Percentiles rank a stretch among this genome's conserved stretches.
Conservation (phyloP, 306 rosid genomes). For the Casuarina equisetifolia region DNA sequence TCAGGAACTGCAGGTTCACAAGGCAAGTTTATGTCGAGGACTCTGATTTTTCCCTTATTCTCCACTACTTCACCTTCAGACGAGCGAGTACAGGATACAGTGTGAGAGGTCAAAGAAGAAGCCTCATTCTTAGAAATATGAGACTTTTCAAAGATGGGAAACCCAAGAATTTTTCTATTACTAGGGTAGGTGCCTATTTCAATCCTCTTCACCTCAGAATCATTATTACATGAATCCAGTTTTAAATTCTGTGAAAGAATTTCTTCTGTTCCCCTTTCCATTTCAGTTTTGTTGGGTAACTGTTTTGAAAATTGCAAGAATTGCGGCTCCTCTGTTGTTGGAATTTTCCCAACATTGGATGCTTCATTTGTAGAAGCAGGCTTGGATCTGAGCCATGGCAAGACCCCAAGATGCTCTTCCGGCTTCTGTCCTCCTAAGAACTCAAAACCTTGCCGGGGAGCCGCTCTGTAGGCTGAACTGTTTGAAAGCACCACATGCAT, state of each 20-base stretch:
- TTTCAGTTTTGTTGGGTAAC: slow-evolving; percentile 41
- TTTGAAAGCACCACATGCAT: slow-evolving; percentile 63
- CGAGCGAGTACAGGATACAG: slow-evolving; percentile 35
- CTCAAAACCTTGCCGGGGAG: slow-evolving; percentile 37
- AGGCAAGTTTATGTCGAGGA: slow-evolving; percentile 83
- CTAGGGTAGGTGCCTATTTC: slow-evolving; percentile 46
- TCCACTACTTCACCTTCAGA: slow-evolving; percentile 38
- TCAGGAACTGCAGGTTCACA: slow-evolving; percentile 59
- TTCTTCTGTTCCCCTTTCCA: slow-evolving; percentile 39
- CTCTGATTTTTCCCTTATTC: slow-evolving; percentile 37
- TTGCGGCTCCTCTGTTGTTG: slow-evolving; percentile 40
- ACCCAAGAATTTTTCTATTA: slow-evolving; percentile 59
- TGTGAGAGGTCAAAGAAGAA: slow-evolving; percentile 39
- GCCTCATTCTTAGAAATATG: slow-evolving; percentile 53
- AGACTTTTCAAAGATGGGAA: slow-evolving; percentile 61
- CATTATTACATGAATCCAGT: slow-evolving; percentile 46
- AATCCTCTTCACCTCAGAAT: slow-evolving; percentile 40
- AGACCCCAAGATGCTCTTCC: slow-evolving; percentile 46
- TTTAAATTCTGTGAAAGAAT: slow-evolving; percentile 35
- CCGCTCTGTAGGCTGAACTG: slow-evolving; percentile 45
- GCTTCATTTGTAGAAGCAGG: slow-evolving; percentile 49
- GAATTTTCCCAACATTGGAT: slow-evolving; percentile 35
- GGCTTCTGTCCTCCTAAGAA: slow-evolving; percentile 42
- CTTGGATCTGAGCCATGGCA: slow-evolving; percentile 76
- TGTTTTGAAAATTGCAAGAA: slow-evolving; percentile 40